Base-by-base conservation (phyloP, 176 grass and related monocot species). In the Pontederia paniculata region DNA sequence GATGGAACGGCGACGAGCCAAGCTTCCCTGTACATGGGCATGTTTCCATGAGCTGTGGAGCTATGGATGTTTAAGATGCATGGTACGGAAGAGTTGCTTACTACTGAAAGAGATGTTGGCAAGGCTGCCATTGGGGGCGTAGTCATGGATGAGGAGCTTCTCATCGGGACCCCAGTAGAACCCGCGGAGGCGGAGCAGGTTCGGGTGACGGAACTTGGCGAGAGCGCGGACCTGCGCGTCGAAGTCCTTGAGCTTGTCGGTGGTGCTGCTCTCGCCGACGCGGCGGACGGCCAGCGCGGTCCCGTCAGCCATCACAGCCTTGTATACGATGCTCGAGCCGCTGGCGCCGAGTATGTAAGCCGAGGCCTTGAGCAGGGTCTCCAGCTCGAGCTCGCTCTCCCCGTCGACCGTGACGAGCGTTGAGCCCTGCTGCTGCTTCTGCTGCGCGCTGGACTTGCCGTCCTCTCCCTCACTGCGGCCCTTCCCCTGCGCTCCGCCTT, bases 121-220 rank as follows among this genome's bases (percentile, higher is more conserved):
- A n/a, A 63, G 60, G 60, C 60, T 63, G 43, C 60, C 60, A 47
- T 47, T 63, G 44, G 44, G 11, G 18, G 60, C 60, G 44, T 63
- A 63, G 44, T 63, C 60, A 12, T 63, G 60, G 60, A 63, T 63
- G 11, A 63, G 60, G 44, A 63, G 60, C 60, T 63, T 63, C 44
- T 63, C 60, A 9, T 63, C 60, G 60, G 60, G 1, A 19, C 60
- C 60, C 60, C 60, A 63, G 60, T 63, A 63, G 60, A 63, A 63
- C 22, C 60, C 60, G 12, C 60, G 43, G 19, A 63, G 60, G 17
- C 60, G 42, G 44, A 63, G 60, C 44, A 63, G 42, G 15, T 63
- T 63, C 2, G 60, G 60, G 44, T 63, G 60, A 10, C 60, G 60
- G 19, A 48, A 11, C 60, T 23, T 63, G 44, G 60, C 60, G 60